These are phyloP conservation scores for Podaxis sp. DNA, from an alignment of 768 basidiomycete genomes.

Conservation along the genomic window DNA sequence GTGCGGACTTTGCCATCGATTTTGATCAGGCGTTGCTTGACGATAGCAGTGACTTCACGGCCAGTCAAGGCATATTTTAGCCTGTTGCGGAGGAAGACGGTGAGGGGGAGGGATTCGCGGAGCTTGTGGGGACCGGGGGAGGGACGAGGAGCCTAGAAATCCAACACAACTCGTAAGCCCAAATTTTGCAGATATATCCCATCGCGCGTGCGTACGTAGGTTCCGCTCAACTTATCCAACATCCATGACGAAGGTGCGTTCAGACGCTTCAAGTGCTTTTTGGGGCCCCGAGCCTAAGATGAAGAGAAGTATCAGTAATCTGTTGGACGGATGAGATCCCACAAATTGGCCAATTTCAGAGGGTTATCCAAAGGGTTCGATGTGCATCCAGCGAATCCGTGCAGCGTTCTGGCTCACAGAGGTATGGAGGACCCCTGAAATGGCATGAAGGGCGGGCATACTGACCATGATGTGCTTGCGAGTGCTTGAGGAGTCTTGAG, in stretches of 20 bases:
- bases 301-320: constrained; percentile 22
- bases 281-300: constrained; percentile 89
- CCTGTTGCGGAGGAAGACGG: constrained; percentile 96
- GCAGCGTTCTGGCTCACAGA: constrained; percentile 17
- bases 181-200: not conserved
- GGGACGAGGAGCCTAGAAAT: constrained; percentile 81
- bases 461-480: constrained; percentile 43
- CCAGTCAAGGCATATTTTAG: constrained; percentile 98
- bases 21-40: constrained; percentile 96
- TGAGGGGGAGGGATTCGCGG: constrained; percentile 95
- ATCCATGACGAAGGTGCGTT: constrained; percentile 99
- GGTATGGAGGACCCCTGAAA: constrained; percentile 17
- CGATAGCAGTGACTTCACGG: constrained; percentile 92
- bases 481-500: constrained; percentile 40
- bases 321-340: constrained; percentile 9
- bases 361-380: constrained; percentile 34
- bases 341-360: constrained; percentile 13
- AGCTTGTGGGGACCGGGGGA: constrained; percentile 99
- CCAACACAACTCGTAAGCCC: constrained; percentile 12
- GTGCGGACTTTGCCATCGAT: constrained; percentile 99
- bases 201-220: constrained; percentile 55
- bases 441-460: constrained; percentile 21
- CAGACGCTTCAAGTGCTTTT: constrained; percentile 98
- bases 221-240: constrained; percentile 97
- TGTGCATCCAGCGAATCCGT: constrained; percentile 35